Conservation (phyloP, 768 basidiomycete species). For the Mycena kentingensis region DNA sequence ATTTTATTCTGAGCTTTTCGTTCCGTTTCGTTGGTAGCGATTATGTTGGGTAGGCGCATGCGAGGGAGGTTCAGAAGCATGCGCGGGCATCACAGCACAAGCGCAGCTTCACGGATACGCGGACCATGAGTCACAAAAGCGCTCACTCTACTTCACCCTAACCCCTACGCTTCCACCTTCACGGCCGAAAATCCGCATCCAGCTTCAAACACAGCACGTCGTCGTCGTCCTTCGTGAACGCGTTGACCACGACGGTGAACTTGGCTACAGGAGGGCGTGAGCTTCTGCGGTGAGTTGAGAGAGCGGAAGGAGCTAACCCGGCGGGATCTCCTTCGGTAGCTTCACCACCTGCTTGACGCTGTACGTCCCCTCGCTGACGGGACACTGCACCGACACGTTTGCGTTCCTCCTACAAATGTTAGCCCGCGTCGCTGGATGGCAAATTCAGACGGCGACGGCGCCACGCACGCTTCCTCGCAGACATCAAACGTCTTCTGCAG, state of each 20-base stretch:
- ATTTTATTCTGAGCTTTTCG: too few relatives aligned
- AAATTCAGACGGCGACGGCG: neutral
- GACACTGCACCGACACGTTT: constrained; percentile 82
- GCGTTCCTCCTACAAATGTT: constrained; percentile 47
- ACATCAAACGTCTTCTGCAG: constrained; percentile 81
- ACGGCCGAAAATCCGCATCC: constrained; percentile 61
- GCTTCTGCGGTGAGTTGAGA: constrained; percentile 8
- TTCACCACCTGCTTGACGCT: constrained; percentile 78
- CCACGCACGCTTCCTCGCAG: constrained; percentile 79
- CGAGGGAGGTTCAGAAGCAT: too few relatives aligned
- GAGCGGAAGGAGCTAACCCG: constrained; percentile 45
- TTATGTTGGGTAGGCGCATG: too few relatives aligned
- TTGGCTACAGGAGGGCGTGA: constrained; percentile 62
- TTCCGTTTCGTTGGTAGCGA: too few relatives aligned
- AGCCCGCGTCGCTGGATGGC: neutral
- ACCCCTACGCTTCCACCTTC: neutral
- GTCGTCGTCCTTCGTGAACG: constrained; percentile 70
- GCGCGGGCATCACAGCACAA: too few relatives aligned
- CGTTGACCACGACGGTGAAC: constrained; percentile 69
- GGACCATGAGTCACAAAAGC: too few relatives aligned
- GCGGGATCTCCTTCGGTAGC: constrained; percentile 92
- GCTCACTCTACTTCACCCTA: too few relatives aligned
- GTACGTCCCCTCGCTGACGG: constrained; percentile 72
- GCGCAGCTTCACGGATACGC: too few relatives aligned
- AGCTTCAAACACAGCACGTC: constrained; percentile 81